A percentile compares a stretch with the other conserved stretches of the same genome.
Conservation (phyloP, 148 eudicot genomes). For the Vaccinium darrowii region DNA sequence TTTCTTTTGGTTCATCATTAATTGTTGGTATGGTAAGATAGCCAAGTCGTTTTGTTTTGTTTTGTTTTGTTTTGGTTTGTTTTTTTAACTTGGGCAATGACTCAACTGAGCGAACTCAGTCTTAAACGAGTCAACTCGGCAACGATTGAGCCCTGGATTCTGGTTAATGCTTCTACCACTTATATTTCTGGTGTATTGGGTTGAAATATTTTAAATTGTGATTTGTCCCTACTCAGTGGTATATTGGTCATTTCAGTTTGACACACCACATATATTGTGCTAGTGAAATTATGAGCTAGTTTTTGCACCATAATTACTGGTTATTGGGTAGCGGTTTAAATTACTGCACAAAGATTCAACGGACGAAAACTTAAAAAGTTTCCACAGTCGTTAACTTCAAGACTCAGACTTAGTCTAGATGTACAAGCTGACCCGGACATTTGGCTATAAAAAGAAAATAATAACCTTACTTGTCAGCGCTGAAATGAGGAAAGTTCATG, state of each 20-base stretch:
- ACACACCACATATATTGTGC: background rate
- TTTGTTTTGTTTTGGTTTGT: background rate
- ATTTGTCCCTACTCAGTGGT: constrained; percentile 13
- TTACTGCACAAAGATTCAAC: no score
- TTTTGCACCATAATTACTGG: background rate
- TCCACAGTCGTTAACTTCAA: no score
- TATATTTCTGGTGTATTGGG: background rate
- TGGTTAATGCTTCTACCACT: background rate
- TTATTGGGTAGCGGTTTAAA: no score
- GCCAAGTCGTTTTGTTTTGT: background rate
- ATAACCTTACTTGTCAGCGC: no score
- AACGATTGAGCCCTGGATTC: constrained; percentile 25
- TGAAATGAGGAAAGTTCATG: no score
- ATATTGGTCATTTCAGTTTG: constrained; percentile 16
- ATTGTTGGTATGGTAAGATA: background rate
- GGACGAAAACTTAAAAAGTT: no score
- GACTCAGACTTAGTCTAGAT: no score
- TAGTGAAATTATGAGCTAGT: background rate
- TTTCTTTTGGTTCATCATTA: background rate
- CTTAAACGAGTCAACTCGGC: constrained; percentile 23
- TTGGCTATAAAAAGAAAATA: no score
- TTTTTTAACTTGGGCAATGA: constrained; percentile 26
- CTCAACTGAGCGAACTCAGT: constrained; percentile 24
- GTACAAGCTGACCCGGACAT: no score
- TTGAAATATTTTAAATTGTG: constrained; percentile 6